Evolutionary conservation across 306 rosid species (phyloP), one percentile per base, ranked within the genome.

Genomic region (Phaseolus lunatus): DNA sequence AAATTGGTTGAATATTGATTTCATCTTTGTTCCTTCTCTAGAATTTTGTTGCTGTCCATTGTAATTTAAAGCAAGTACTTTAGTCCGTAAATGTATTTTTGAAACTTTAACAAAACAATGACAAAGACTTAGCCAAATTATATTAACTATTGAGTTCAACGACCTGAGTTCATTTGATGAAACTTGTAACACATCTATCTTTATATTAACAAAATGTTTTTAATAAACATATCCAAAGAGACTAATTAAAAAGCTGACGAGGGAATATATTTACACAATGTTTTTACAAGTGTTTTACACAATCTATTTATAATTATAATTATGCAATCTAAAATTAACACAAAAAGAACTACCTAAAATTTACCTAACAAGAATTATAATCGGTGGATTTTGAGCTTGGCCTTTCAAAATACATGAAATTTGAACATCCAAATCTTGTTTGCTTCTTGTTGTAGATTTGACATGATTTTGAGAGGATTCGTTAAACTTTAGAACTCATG

Each of bases 181-280:
- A 37, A 37, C 29, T 65, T 9, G 70, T n/a, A 37, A 37, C 50
- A 63, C 18, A 3, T 62, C 24, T 35, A 63, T 24, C 15, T n/a
- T 63, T 63, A 62, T 31, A 62, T 62, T 62, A 62, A 62, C 24
- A 31, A 29, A 63, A 33, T 63, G 47, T 16, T 63, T 33, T 65
- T 18, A 65, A 39, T n/a, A 65, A 5, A 65, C 41, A 65, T 19
- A 19, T 5, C 29, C 24, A 33, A 9, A n/a, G 50, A 65, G 49
- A 65, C 15, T 65, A 19, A 16, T 37, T 33, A 5, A 65, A 19
- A 63, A 10, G 7, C 39, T n/a, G 37, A 31, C 4, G 49, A 10
- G 29, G 11, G 20, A 19, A 37, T 37, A 31, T n/a, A n/a, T n/a
- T n/a, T n/a, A n/a, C n/a, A n/a, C n/a, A n/a, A n/a, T n/a, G n/a